Percentiles rank a stretch among this genome's conserved stretches.
Conservation (phyloP, 768 basidiomycete species). For the Boletus fagicola region DNA sequence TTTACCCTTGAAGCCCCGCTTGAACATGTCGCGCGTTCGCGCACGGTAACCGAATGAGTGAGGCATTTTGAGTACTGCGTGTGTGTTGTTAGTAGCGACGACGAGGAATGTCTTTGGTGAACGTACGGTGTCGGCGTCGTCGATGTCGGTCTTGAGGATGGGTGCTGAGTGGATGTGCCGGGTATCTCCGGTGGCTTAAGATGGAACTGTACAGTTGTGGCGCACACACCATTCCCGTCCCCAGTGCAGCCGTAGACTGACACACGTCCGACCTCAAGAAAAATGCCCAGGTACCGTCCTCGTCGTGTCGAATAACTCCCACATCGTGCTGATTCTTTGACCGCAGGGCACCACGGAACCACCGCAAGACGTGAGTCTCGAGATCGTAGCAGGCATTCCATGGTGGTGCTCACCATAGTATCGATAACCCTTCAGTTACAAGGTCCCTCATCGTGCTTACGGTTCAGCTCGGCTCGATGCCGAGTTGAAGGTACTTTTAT, state of each 20-base stretch:
- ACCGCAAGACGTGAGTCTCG: conserved; percentile 91
- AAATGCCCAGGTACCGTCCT: conserved; percentile 79
- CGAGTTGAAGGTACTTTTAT: conserved; percentile 83
- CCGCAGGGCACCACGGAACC: conserved; percentile 84
- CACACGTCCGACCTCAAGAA: conserved; percentile 50
- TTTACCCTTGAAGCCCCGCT: conserved; percentile 95
- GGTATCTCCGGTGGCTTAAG: conserved; percentile 64
- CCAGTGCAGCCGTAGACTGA: conserved; percentile 35
- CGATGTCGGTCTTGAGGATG: conserved; percentile 48
- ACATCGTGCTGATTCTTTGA: conserved; percentile 27
- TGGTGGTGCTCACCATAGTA: conserved; percentile 58
- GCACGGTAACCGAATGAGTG: conserved; percentile 99
- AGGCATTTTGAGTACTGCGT: conserved; percentile 82
- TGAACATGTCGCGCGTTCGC: conserved; percentile 99
- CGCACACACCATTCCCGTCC: conserved; percentile 37
- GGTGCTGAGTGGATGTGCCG: conserved; percentile 34
- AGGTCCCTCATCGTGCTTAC: conserved; percentile 97
- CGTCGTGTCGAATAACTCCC: conserved; percentile 4
- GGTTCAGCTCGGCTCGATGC: conserved; percentile 98
- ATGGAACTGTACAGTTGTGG: conserved; percentile 65
- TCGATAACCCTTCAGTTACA: conserved; percentile 74
- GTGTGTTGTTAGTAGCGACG: conserved; percentile 7
- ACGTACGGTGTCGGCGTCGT: conserved; percentile 50
- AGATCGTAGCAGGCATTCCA: conserved; percentile 73
- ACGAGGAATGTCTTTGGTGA: conserved; percentile 15